phyloP scores from a whole-genome alignment of 2,329 filamentous ascomycete species.

The Venturia nashicola region DNA sequence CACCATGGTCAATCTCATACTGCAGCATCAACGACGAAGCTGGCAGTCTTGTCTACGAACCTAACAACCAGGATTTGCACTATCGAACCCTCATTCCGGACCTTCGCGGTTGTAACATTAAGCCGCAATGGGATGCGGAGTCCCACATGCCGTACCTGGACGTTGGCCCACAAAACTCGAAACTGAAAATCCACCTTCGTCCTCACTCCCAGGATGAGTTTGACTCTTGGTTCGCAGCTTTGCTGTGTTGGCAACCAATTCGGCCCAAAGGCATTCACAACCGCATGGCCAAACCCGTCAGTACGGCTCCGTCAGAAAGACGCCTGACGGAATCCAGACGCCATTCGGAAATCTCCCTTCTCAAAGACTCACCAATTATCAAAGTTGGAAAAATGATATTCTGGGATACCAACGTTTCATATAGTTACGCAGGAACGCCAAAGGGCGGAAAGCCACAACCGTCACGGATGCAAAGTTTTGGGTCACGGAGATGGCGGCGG shows the following conservation, averaged over 20 bases:
- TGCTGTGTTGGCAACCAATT: conserved; percentile 72
- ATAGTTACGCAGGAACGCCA: conserved; percentile 25
- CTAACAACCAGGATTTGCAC: conserved; percentile 51
- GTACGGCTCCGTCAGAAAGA: conserved; percentile 22
- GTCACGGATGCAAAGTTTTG: conserved; percentile 43
- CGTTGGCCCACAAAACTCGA: conserved; percentile 40
- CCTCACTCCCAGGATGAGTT: conserved; percentile 54
- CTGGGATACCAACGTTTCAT: conserved; percentile 60
- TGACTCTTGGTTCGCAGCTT: conserved; percentile 67
- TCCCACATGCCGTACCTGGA: conserved; percentile 38
- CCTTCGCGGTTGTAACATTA: conserved; percentile 60
- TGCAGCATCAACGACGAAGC: conserved; percentile 68
- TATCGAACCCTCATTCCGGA: conserved; percentile 59
- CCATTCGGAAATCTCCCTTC: conserved; percentile 36
- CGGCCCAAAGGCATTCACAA: conserved; percentile 44
- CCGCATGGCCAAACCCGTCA: conserved; percentile 39
- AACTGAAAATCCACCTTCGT: conserved; percentile 51
- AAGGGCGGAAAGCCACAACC: conserved; percentile 32
- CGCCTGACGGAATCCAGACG: conserved; percentile 29
- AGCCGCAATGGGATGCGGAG: conserved; percentile 35
- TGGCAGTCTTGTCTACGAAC: conserved; percentile 63
- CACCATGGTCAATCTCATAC: conserved; percentile 57
- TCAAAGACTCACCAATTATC: conserved; percentile 73
- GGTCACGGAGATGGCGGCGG: conserved; percentile 62
- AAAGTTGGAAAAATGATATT: conserved; percentile 63